These are phyloP conservation scores for Coleophoma cylindrospora DNA, from an alignment of 2,329 filamentous ascomycete genomes.

Conservation along the genomic window DNA sequence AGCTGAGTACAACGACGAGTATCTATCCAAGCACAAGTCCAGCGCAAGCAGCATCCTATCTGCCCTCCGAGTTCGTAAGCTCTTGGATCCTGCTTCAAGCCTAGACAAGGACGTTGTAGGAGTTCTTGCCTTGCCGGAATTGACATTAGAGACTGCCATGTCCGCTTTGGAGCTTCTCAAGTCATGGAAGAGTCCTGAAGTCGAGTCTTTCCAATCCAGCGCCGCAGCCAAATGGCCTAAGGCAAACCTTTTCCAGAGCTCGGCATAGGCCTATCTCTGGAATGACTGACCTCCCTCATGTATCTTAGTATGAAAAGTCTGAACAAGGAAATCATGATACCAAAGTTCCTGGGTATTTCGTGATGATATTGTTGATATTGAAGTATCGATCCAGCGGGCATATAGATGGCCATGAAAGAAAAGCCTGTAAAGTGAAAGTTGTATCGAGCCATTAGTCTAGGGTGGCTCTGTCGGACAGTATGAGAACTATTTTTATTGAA, in stretches of 20 bases:
- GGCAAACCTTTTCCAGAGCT: conserved; percentile 13
- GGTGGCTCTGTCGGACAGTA: no score
- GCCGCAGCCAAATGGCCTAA: conserved; percentile 40
- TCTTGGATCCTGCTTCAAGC: conserved; percentile 50
- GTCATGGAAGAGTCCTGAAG: conserved; percentile 44
- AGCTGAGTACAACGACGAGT: conserved; percentile 61
- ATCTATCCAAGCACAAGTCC: conserved; percentile 54
- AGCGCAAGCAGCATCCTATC: conserved; percentile 60
- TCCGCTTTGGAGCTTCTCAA: conserved; percentile 44
- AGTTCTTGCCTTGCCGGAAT: conserved; percentile 45
- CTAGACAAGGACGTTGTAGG: conserved; percentile 59
- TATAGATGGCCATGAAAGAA: no score
- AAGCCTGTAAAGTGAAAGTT: no score
- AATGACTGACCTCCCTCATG: no score
- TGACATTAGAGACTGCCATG: conserved; percentile 51
- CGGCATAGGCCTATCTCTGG: background rate
- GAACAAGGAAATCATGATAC: background rate
- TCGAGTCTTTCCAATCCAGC: conserved; percentile 41
- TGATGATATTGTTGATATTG: no score
- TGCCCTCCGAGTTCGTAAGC: conserved; percentile 52
- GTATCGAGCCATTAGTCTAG: no score
- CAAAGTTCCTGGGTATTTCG: background rate
- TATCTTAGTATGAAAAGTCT: background rate
- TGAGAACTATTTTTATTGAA: no score
- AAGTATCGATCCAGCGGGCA: no score